These are phyloP conservation scores for Grigorovia humatica DNA, from an alignment of 805 yeast genomes.

Conservation along the genomic window DNA sequence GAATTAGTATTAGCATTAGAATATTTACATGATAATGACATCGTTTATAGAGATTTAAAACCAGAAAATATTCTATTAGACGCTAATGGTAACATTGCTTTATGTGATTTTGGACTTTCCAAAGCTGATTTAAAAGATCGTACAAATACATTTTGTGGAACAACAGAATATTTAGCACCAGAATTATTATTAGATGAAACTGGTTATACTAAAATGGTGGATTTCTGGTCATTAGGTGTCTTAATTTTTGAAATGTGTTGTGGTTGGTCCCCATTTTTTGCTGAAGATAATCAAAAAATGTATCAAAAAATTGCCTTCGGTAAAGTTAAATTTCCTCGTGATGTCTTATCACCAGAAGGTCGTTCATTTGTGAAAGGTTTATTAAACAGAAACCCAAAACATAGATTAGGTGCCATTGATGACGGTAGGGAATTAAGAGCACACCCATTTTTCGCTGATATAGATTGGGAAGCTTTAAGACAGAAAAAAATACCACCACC, in stretches of 20 bases:
- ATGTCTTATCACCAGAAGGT: constrained; percentile 85
- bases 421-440: constrained; percentile 90
- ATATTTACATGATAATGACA: constrained; percentile 89
- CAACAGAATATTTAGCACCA: constrained; percentile 96
- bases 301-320: constrained; percentile 98
- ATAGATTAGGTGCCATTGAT: constrained; percentile 80
- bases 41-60: constrained; percentile 92
- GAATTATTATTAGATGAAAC: constrained; percentile 90
- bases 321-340: constrained; percentile 94
- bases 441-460: constrained; percentile 84
- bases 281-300: constrained; percentile 97
- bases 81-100: constrained; percentile 94
- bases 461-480: constrained; percentile 77
- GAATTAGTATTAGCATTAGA: constrained; percentile 89
- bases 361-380: constrained; percentile 92
- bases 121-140: constrained; percentile 87
- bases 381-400: constrained; percentile 90
- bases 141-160: constrained; percentile 95
- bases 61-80: constrained; percentile 94
- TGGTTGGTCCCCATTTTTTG: constrained; percentile 98
- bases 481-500: constrained; percentile 90
- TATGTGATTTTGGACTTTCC: constrained; percentile 94
- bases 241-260: constrained; percentile 98
- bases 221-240: constrained; percentile 97
- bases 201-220: constrained; percentile 98